Evolutionary conservation across 1,139 yeast species (phyloP).

Genomic region (Pichia kudriavzevii): DNA sequence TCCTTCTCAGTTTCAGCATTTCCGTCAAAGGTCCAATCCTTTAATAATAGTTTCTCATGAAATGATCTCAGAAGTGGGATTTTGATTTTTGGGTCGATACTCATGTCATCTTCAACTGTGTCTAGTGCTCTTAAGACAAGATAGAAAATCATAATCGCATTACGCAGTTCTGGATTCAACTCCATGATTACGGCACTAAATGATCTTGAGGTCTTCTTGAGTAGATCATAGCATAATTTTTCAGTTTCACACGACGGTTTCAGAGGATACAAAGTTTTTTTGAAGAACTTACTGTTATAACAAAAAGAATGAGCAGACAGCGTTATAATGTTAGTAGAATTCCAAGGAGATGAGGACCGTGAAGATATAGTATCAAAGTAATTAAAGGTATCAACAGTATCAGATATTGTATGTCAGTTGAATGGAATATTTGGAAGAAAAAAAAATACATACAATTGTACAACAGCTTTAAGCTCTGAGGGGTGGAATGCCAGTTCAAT

Average conservation of each 20-base stretch:
- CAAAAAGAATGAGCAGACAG: neutral
- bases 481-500: slow-evolving; percentile 63
- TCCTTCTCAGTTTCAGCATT: slow-evolving; percentile 75
- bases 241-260: slow-evolving; percentile 40
- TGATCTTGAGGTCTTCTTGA: slow-evolving; percentile 73
- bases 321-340: neutral
- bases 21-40: slow-evolving; percentile 78
- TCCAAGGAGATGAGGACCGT: no score
- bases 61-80: slow-evolving; percentile 69
- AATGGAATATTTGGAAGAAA: no score
- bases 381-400: no score
- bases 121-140: slow-evolving; percentile 84
- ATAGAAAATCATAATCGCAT: slow-evolving; percentile 77
- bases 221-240: slow-evolving; percentile 60
- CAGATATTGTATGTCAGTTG: no score
- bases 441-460: slow-evolving; percentile 40
- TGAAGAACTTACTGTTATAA: slow-evolving; percentile 30
- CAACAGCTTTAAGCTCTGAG: slow-evolving; percentile 57
- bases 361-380: no score
- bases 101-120: slow-evolving; percentile 96
- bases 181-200: slow-evolving; percentile 90
- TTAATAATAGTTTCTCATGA: slow-evolving; percentile 49
- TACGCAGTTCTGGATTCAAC: slow-evolving; percentile 81
- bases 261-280: slow-evolving; percentile 50
- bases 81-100: slow-evolving; percentile 62